Percentiles rank a stretch among this genome's conserved stretches.
phyloP scores from a whole-genome alignment of 352 stramenopile genomes.

The Blastocystis sp. region DNA sequence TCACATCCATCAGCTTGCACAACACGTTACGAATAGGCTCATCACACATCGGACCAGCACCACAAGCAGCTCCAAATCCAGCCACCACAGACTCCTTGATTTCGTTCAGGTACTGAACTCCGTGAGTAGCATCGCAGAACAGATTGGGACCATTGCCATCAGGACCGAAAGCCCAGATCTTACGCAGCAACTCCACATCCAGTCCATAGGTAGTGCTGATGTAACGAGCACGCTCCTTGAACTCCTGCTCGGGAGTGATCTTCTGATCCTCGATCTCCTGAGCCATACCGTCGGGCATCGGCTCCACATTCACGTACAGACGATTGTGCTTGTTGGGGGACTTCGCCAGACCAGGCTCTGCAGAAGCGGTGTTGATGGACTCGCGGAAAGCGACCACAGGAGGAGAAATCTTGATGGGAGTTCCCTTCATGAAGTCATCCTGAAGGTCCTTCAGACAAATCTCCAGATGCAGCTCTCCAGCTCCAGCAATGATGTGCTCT shows the following conservation, averaged over 20 bases:
- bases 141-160: conserved; percentile 97
- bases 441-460: conserved; percentile 99
- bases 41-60: conserved; percentile 94
- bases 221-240: conserved; percentile 91
- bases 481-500: conserved; percentile 98
- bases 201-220: conserved; percentile 90
- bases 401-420: conserved; percentile 91
- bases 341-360: conserved; percentile 94
- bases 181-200: conserved; percentile 89
- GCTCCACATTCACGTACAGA: conserved; percentile 90
- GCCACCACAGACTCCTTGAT: conserved; percentile 98
- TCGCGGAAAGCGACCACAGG: conserved; percentile 98
- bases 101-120: conserved; percentile 98
- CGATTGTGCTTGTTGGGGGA: conserved; percentile 99
- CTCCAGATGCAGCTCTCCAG: conserved; percentile 97
- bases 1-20: conserved; percentile 98
- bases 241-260: conserved; percentile 84
- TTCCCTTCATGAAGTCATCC: conserved; percentile 97
- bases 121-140: conserved; percentile 97
- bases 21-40: conserved; percentile 92
- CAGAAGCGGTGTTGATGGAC: conserved; percentile 90
- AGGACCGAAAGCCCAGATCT: conserved; percentile 99
- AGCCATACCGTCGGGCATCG: conserved; percentile 87
- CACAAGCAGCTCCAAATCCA: conserved; percentile 97
- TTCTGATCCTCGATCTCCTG: conserved; percentile 95